Evolutionary conservation across 345 rosid genomes (phyloP), one percentile per base, ranked within the genome.

Genomic region (Dimocarpus longan): DNA sequence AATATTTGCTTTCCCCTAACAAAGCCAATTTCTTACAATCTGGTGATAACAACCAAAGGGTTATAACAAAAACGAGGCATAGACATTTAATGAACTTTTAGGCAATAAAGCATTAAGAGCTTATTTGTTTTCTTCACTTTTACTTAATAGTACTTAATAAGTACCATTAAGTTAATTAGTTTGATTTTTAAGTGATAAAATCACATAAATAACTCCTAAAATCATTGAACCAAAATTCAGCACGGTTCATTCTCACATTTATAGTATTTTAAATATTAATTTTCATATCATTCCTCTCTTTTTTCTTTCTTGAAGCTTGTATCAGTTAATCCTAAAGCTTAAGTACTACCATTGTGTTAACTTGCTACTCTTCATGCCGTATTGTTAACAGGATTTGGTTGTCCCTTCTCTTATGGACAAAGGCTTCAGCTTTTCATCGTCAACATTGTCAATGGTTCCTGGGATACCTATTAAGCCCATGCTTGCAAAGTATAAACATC

Each of bases 391-490:
- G 97, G 95, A 92, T 78, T 79, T 95, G 80, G 74, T 95, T 77
- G 82, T 95, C 78, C 97, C 97, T 78, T 84, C 87, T 19, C 87
- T 93, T 44, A 82, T 95, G 88, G 87, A 82, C 22, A 83, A 90
- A 76, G 91, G 92, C 82, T 73, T 91, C 84, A 88, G 80, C 26
- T 95, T 95, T 86, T 87, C 98, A 64, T 79, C 95, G 32, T 89
- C 95, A 26, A 79, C 88, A 44, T 83, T 93, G 81, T 93, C 98
- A 9, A 95, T 93, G 94, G 83, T 84, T 81, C 93, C 95, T 6
- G 97, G 97, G 80, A 80, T 91, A 78, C 97, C 98, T 80, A 90
- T 95, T 21, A 93, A 92, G 89, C 97, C 97, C 59, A 93, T 95
- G 98, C 98, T 95, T 69, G 98, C 98, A 78, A 93, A 88, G 98